Conservation (phyloP, 129 eudicot genomes). For the Flaveria linearis region DNA sequence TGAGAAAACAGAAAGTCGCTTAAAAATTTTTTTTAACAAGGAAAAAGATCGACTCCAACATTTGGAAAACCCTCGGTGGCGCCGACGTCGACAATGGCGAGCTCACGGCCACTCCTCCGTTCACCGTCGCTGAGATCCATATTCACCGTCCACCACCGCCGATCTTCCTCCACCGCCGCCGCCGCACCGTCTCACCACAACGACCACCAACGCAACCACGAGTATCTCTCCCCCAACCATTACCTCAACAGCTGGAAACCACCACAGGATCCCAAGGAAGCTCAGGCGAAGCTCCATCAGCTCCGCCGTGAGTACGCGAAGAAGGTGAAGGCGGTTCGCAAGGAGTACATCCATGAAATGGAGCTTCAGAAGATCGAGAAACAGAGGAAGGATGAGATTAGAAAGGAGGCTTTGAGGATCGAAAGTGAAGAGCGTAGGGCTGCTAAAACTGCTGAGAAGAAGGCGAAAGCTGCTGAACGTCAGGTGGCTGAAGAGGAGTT, state of each 20-base stretch:
- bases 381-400: conserved; percentile 56
- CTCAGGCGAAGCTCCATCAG: conserved; percentile 46
- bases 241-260: conserved; percentile 72
- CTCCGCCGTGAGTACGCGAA: conserved; percentile 75
- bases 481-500: conserved; percentile 62
- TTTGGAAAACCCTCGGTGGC: conserved; percentile 17
- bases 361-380: conserved; percentile 66
- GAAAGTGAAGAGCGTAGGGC: conserved; percentile 66
- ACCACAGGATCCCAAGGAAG: conserved; percentile 64
- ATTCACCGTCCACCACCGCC: neutral
- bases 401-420: conserved; percentile 60
- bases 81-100: conserved; percentile 38
- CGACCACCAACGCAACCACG: conserved; percentile 54
- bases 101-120: conserved; percentile 39
- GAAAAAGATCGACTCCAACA: neutral
- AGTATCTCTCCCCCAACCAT: conserved; percentile 50
- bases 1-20: neutral
- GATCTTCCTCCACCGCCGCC: conserved; percentile 35
- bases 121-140: conserved; percentile 22
- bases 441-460: conserved; percentile 59
- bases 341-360: conserved; percentile 70
- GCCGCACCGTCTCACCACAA: conserved; percentile 43
- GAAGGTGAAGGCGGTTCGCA: conserved; percentile 61
- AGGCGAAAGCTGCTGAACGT: conserved; percentile 65
- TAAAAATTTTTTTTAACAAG: neutral